A percentile compares a stretch with the other conserved stretches of the same genome.
These are phyloP conservation scores for Dryas octopetala DNA, from an alignment of 306 rosid species.

Conservation along the genomic window DNA sequence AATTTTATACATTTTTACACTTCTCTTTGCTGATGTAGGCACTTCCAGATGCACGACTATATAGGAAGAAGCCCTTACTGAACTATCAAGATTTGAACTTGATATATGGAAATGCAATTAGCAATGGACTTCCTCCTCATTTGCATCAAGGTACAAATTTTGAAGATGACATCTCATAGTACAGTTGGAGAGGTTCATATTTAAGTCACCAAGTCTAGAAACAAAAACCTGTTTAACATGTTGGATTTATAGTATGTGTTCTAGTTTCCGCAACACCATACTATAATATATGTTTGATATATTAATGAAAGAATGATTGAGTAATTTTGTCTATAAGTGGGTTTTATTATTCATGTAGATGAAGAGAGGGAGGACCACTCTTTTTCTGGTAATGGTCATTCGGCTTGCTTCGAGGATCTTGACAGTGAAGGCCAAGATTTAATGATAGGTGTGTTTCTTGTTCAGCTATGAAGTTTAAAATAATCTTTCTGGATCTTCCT, in stretches of 20 bases:
- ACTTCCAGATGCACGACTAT: slow-evolving; percentile 42
- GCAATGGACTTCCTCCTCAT: slow-evolving; percentile 36
- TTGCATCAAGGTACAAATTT: slow-evolving; percentile 30
- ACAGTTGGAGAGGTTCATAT: slow-evolving; percentile 12
- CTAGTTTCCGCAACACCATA: no score
- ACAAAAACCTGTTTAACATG: no score
- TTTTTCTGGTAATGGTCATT: slow-evolving; percentile 19
- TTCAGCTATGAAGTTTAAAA: background rate
- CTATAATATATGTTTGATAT: background rate
- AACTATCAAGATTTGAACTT: slow-evolving; percentile 42
- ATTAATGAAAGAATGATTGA: background rate
- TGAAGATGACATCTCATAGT: slow-evolving; percentile 27
- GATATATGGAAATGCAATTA: slow-evolving; percentile 39
- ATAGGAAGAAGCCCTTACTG: slow-evolving; percentile 47
- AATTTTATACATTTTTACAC: slow-evolving; percentile 19
- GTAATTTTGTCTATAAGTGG: slow-evolving; percentile 7
- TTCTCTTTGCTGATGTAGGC: slow-evolving; percentile 40
- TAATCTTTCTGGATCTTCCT: background rate
- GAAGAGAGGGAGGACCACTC: slow-evolving; percentile 32
- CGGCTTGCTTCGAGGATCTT: slow-evolving; percentile 25
- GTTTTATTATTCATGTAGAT: slow-evolving; percentile 24
- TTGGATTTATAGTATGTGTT: no score
- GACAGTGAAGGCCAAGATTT: slow-evolving; percentile 26
- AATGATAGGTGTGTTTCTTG: slow-evolving; percentile 30
- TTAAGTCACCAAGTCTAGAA: no score